These are phyloP conservation scores for Calonectria multiphialidica DNA, from an alignment of 2,329 filamentous ascomycete genomes.

Conservation along the genomic window DNA sequence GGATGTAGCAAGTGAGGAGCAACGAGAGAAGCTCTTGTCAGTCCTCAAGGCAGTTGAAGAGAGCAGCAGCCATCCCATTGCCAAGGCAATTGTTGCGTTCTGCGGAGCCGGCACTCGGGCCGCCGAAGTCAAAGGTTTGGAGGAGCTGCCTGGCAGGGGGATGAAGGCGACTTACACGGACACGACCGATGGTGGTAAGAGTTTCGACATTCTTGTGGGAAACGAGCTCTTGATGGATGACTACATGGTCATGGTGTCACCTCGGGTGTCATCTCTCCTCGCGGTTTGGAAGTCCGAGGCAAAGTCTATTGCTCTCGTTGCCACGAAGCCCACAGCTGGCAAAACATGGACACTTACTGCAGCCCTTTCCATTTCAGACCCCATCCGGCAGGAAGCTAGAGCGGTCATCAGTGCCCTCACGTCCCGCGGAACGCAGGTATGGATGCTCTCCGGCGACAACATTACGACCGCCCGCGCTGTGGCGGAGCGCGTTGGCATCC, in stretches of 20 bases:
- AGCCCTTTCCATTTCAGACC: conserved; percentile 83
- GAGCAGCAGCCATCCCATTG: conserved; percentile 81
- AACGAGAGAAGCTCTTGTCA: conserved; percentile 56
- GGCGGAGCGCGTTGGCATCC: conserved; percentile 81
- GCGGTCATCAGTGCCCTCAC: conserved; percentile 74
- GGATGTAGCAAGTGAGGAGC: conserved; percentile 31
- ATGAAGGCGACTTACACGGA: conserved; percentile 68
- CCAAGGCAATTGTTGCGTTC: conserved; percentile 75
- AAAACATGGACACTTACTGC: conserved; percentile 67
- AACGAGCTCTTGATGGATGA: conserved; percentile 78
- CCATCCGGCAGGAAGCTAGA: conserved; percentile 79
- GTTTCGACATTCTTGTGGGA: conserved; percentile 72
- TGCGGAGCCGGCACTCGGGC: conserved; percentile 58
- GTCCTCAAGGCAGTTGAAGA: conserved; percentile 74
- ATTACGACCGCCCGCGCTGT: conserved; percentile 85
- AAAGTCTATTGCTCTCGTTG: conserved; percentile 73
- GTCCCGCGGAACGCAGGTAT: conserved; percentile 77
- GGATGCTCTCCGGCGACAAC: conserved; percentile 96
- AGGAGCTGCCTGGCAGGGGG: conserved; percentile 80
- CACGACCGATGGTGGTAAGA: conserved; percentile 32
- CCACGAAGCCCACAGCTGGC: conserved; percentile 50
- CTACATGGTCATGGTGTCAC: conserved; percentile 55
- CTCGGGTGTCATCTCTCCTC: conserved; percentile 51
- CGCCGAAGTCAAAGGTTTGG: conserved; percentile 56
- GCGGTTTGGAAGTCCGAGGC: conserved; percentile 71